Evolutionary conservation across 2,329 filamentous ascomycete genomes (phyloP).

Genomic region (Nectriaceae sp.): DNA sequence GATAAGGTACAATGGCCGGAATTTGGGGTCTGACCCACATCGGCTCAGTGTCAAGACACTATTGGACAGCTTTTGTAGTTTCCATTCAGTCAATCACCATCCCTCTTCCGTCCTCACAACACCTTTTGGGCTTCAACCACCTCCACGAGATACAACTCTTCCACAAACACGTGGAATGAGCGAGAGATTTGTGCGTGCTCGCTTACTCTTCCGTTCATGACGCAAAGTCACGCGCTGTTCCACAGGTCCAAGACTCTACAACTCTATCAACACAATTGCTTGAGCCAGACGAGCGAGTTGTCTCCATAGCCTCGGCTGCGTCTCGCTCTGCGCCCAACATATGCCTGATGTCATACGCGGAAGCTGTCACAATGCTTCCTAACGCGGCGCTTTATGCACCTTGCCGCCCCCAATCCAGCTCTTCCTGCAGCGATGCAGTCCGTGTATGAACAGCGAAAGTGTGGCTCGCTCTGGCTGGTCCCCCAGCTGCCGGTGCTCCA

Average conservation of each 20-base stretch:
- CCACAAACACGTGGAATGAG: not conserved
- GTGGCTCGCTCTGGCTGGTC: constrained; percentile 16
- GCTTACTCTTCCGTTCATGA: not conserved
- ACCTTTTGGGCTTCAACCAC: not conserved
- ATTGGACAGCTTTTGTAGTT: not conserved
- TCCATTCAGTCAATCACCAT: not conserved
- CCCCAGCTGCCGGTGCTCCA: not conserved
- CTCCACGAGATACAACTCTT: not conserved
- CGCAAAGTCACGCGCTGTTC: too few species aligned
- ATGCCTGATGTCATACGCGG: constrained; percentile 2
- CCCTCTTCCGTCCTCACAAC: not conserved
- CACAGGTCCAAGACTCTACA: not conserved
- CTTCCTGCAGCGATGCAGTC: constrained; percentile 2
- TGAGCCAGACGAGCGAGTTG: not conserved
- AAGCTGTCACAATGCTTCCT: constrained; percentile 5
- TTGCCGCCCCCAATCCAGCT: constrained; percentile 2
- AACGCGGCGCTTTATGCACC: not conserved
- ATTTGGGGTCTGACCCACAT: too few species aligned
- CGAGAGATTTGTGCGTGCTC: not conserved
- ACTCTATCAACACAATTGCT: not conserved
- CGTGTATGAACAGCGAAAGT: constrained; percentile 4
- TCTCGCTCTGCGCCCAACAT: not conserved
- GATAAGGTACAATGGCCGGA: too few species aligned
- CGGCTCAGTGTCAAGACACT: too few species aligned
- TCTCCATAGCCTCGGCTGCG: not conserved